A percentile compares a stretch with the other conserved stretches of the same genome.
Conservation (phyloP, 2,329 filamentous ascomycete genomes). For the Penicillium sp. region DNA sequence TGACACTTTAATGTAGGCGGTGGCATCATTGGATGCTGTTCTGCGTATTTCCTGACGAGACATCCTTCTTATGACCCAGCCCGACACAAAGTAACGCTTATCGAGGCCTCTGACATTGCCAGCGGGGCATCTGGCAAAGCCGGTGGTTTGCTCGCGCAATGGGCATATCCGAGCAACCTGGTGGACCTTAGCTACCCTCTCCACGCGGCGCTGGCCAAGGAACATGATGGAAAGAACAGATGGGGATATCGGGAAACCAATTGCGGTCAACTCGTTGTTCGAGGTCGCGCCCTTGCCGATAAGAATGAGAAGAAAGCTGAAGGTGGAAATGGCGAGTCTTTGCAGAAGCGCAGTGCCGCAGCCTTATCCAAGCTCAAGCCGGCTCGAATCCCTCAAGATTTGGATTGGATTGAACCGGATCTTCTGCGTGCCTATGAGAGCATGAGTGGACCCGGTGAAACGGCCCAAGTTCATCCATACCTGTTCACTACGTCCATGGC, state of each 20-base stretch:
- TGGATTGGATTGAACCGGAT: constrained; percentile 75
- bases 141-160: constrained; percentile 79
- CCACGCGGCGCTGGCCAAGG: constrained; percentile 74
- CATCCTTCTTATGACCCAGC: constrained; percentile 72
- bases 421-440: constrained; percentile 65
- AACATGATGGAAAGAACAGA: constrained; percentile 67
- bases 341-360: constrained; percentile 52
- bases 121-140: constrained; percentile 93
- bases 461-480: constrained; percentile 88
- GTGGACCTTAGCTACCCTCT: constrained; percentile 80
- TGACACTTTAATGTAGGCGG: constrained; percentile 54
- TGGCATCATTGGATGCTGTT: constrained; percentile 86
- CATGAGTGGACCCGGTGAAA: constrained; percentile 76
- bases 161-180: constrained; percentile 81
- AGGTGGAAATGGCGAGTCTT: constrained; percentile 41
- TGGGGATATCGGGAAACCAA: constrained; percentile 84
- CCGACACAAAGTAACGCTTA: constrained; percentile 71
- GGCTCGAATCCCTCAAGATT: constrained; percentile 63
- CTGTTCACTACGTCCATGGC: constrained; percentile 85
- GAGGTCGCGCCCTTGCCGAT: constrained; percentile 39
- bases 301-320: constrained; percentile 30
- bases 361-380: constrained; percentile 49
- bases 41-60: constrained; percentile 83
- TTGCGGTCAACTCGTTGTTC: constrained; percentile 61
- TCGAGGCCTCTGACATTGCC: constrained; percentile 80